These are phyloP conservation scores for Saccharata proteae DNA, from an alignment of 2,329 filamentous ascomycete genomes.

Conservation along the genomic window DNA sequence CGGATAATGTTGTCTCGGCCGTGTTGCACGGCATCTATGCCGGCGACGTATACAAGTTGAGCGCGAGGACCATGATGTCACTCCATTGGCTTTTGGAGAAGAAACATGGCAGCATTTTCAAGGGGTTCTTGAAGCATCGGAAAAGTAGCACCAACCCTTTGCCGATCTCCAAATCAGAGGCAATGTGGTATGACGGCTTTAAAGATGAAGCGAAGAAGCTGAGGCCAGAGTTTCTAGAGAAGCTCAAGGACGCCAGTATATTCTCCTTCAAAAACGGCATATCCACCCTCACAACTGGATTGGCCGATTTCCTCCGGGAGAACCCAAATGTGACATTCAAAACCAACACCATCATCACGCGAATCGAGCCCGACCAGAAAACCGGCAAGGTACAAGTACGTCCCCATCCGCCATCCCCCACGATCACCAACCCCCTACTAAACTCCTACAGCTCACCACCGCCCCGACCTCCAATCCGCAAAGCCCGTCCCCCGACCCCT, in stretches of 20 bases:
- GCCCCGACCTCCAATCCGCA: neutral
- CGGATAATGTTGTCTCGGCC: conserved; percentile 65
- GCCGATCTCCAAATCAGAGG: conserved; percentile 1
- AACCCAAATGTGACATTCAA: conserved; percentile 29
- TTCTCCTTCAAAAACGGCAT: conserved; percentile 35
- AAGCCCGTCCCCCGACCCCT: neutral
- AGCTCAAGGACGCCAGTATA: conserved; percentile 16
- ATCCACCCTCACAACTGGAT: conserved; percentile 24
- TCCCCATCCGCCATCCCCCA: no score
- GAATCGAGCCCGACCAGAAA: conserved; percentile 21
- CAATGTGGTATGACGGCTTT: conserved; percentile 5
- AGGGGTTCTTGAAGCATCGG: conserved; percentile 14
- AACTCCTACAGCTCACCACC: neutral
- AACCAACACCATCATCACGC: conserved; percentile 31
- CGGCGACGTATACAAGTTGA: conserved; percentile 73
- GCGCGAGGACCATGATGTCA: conserved; percentile 52
- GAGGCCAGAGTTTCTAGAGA: conserved; percentile 3
- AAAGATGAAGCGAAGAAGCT: conserved; percentile 2
- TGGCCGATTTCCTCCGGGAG: conserved; percentile 24
- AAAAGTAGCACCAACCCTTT: conserved; percentile 1
- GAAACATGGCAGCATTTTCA: conserved; percentile 27
- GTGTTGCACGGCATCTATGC: conserved; percentile 82
- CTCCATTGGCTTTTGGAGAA: conserved; percentile 37
- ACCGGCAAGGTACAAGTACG: conserved; percentile 4
- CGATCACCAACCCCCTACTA: neutral